phyloP scores from a whole-genome alignment of 306 rosid genomes.

The Fragaria vesca region DNA sequence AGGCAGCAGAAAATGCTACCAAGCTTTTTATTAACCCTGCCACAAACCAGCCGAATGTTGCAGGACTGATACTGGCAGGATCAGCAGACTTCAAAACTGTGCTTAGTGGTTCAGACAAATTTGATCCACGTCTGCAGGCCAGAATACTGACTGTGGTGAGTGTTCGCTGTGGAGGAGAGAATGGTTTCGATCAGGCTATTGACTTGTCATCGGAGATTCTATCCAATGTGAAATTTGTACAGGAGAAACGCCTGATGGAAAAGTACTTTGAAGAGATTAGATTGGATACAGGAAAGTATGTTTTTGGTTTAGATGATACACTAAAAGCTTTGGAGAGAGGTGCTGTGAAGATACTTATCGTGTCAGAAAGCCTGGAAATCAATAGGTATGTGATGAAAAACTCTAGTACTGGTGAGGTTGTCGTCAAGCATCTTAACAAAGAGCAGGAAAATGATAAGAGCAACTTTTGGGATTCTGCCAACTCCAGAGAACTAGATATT shows the following conservation, averaged over 20 bases:
- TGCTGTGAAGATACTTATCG: background rate
- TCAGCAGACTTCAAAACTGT: conserved; percentile 1
- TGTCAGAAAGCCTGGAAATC: too few relatives aligned
- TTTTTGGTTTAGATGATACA: background rate
- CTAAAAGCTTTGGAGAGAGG: background rate
- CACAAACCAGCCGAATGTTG: background rate
- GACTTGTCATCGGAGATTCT: background rate
- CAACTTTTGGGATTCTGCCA: background rate
- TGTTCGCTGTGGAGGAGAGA: background rate
- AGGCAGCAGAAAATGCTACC: background rate
- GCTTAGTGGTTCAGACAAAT: background rate
- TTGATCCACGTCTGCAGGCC: background rate
- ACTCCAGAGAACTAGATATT: conserved; percentile 5
- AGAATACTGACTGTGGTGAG: background rate
- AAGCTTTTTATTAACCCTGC: background rate
- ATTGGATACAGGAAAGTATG: background rate
- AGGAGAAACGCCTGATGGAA: background rate
- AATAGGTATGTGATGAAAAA: background rate
- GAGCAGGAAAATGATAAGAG: background rate
- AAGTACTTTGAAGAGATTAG: conserved; percentile 1
- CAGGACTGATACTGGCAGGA: background rate
- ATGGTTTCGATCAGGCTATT: background rate
- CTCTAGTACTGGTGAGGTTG: background rate
- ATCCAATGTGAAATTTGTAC: background rate
- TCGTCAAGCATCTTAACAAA: background rate